A percentile compares a stretch with the other conserved stretches of the same genome.
Evolutionary conservation across 2,329 filamentous ascomycete genomes (phyloP).

Genomic region (Aspergillus hortae): DNA sequence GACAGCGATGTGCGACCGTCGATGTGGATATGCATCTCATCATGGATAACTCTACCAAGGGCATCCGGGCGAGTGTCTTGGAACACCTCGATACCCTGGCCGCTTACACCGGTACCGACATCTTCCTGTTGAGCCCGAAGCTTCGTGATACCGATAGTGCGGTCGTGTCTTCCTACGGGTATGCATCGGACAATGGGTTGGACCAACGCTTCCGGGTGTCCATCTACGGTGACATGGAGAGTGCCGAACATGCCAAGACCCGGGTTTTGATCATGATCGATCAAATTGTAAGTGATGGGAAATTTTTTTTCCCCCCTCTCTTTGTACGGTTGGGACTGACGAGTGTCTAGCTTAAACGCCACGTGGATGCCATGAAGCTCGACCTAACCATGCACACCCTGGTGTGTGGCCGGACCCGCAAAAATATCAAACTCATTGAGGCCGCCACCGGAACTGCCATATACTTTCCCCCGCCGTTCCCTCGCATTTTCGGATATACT

Average conservation of each 20-base stretch:
- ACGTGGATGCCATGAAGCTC: constrained; percentile 74
- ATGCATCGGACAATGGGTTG: constrained; percentile 73
- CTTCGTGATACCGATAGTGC: constrained; percentile 73
- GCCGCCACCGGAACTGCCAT: constrained; percentile 94
- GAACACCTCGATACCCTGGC: constrained; percentile 85
- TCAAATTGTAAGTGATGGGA: constrained; percentile 62
- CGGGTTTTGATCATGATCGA: constrained; percentile 96
- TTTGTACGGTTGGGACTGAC: constrained; percentile 15
- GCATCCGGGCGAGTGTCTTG: constrained; percentile 71
- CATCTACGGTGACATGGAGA: constrained; percentile 93
- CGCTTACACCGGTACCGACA: constrained; percentile 86
- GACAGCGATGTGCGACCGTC: constrained; percentile 83
- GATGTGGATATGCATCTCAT: constrained; percentile 91
- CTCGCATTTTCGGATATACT: constrained; percentile 84
- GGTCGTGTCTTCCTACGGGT: constrained; percentile 68
- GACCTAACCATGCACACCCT: constrained; percentile 87
- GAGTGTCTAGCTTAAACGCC: constrained; percentile 46
- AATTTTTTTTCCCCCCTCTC: not conserved
- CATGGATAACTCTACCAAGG: constrained; percentile 66
- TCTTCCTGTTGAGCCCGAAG: constrained; percentile 91
- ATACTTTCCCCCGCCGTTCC: constrained; percentile 95
- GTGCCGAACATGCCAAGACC: constrained; percentile 94
- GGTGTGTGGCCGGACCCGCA: constrained; percentile 86
- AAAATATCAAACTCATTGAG: constrained; percentile 98
- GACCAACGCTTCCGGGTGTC: constrained; percentile 89